Percentiles rank a stretch among this genome's conserved stretches.
These are phyloP conservation scores for Conringia planisiliqua DNA, from an alignment of 345 rosid genomes.

Conservation along the genomic window DNA sequence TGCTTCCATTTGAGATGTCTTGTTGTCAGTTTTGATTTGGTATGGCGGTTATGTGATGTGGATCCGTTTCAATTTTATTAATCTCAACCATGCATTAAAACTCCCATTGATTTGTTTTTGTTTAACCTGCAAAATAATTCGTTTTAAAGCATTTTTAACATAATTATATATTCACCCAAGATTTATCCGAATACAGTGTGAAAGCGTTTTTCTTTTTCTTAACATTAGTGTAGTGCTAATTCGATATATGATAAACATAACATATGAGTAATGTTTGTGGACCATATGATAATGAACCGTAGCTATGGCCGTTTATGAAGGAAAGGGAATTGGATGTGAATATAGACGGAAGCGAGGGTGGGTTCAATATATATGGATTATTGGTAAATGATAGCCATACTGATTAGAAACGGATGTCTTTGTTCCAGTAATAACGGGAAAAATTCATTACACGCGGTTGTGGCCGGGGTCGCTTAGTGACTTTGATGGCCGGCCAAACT, in stretches of 20 bases:
- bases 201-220: not conserved
- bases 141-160: no score
- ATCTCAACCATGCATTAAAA: no score
- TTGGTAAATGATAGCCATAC: not conserved
- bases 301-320: not conserved
- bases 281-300: not conserved
- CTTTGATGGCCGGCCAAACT: not conserved
- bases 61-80: no score
- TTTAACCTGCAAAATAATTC: no score
- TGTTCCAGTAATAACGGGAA: not conserved
- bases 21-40: no score
- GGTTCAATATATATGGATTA: not conserved
- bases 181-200: not conserved
- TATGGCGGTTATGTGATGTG: no score
- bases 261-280: not conserved
- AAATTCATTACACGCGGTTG: not conserved
- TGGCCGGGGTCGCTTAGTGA: not conserved
- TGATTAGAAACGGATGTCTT: not conserved
- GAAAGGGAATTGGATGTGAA: not conserved
- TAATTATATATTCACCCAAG: not conserved
- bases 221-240: no score
- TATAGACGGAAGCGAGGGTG: not conserved
- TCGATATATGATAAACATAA: not conserved
- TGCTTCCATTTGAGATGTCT: no score
- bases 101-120: no score